Percentiles rank a stretch among this genome's conserved stretches.
These are phyloP conservation scores for Tetrahymena malaccensis DNA, from an alignment of 73 alveolate species.

Conservation along the genomic window DNA sequence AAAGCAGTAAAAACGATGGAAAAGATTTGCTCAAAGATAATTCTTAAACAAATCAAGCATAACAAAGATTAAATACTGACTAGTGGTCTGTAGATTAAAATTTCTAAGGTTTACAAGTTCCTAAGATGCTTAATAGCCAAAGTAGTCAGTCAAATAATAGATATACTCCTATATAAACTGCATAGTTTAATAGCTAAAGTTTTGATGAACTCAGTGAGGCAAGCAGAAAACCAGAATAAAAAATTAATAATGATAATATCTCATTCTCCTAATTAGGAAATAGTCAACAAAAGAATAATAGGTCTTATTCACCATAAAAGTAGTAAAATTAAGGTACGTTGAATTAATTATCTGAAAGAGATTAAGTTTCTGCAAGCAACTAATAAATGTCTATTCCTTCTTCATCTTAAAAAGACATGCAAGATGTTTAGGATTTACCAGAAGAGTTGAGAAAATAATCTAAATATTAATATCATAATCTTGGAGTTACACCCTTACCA, in stretches of 20 bases:
- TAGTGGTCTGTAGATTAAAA: not conserved
- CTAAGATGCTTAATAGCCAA: not conserved
- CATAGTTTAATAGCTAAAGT: not conserved
- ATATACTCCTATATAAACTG: not conserved
- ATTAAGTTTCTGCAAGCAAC: not conserved
- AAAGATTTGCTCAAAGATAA: not conserved
- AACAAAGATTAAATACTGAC: not conserved
- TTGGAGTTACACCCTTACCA: not conserved
- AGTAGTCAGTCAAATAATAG: not conserved
- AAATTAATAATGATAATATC: not conserved
- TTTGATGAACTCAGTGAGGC: not conserved
- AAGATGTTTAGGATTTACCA: not conserved
- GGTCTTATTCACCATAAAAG: not conserved
- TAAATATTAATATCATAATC: not conserved
- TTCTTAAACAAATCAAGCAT: not conserved
- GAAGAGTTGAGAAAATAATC: not conserved
- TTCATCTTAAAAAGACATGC: not conserved
- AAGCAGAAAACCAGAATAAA: not conserved
- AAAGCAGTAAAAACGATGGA: not conserved
- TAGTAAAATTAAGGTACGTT: not conserved
- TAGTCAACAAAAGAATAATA: not conserved
- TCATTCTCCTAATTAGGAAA: not conserved
- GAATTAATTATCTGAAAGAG: not conserved
- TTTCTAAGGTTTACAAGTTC: not conserved
- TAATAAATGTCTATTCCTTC: not conserved